Base-by-base conservation (phyloP, 1,139 yeast genomes). In the Yamadazyma sp. region DNA sequence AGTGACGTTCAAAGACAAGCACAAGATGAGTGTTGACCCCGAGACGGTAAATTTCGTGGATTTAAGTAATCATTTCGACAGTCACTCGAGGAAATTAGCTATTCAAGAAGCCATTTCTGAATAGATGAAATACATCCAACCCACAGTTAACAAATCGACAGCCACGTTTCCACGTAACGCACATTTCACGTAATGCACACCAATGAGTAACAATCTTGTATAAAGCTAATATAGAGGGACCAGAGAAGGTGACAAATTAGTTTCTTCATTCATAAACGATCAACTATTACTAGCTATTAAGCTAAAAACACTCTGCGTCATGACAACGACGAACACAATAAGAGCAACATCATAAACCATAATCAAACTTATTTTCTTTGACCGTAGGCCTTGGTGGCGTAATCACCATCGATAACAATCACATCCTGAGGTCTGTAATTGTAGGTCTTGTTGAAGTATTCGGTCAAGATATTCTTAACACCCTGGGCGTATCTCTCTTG, bases 1-100 rank as follows among this genome's bases (percentile, higher is more conserved):
- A 47, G 95, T 91, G 14, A 79, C 83, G 1, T 91, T 78, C 66
- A 87, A 86, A 62, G 97, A 91, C 62, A 92, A 91, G 54, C 77
- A 80, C 42, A 74, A 73, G 5, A 66, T 88, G 66, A 75, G 75
- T 41, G 79, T 81, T 5, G 87, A 88, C 56, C 96, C 96, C 3
- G 61, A 71, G 3, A 56, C 57, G 2, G 62, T 77, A 56, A 65
- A 59, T 11, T 73, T 81, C 47, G 71, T 63, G 23, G 91, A 83
- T 48, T 62, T 84, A 41, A 62, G 74, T 7, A 77, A 76, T 33
- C 60, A 69, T 50, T 77, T 85, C 44, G 86, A 84, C 55, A 66
- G 81, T 42, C 91, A 85, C 55, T 83, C 91, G 3, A 79, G 89
- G 66, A 75, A 79, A 55, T 64, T 85, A 53, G 78, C 77, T 34